A percentile compares a stretch with the other conserved stretches of the same genome.
These are phyloP conservation scores for Rhizopus sp. DNA, from an alignment of 371 early-diverging fungal genomes.

Conservation along the genomic window DNA sequence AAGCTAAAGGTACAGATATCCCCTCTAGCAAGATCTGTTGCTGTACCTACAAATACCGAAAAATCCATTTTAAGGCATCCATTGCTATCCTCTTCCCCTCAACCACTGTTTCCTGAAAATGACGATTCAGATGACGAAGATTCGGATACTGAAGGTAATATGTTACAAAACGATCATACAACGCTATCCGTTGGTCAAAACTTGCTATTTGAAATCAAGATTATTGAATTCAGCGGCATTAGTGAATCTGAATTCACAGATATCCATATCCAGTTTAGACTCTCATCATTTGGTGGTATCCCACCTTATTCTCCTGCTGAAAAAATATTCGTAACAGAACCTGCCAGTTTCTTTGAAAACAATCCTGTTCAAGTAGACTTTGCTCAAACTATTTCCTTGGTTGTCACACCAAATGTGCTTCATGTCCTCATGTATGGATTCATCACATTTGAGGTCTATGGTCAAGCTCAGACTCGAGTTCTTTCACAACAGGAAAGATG, in stretches of 20 bases:
- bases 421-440: slow-evolving; percentile 43
- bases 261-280: slow-evolving; percentile 80
- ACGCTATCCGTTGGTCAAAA: slow-evolving; percentile 50
- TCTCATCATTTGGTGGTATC: slow-evolving; percentile 64
- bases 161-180: slow-evolving; percentile 7
- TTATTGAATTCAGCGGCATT: slow-evolving; percentile 71
- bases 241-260: slow-evolving; percentile 70
- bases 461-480: slow-evolving; percentile 52
- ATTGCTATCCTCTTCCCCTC: slow-evolving; percentile 1
- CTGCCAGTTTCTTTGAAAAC: slow-evolving; percentile 57
- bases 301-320: slow-evolving; percentile 48
- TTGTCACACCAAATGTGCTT: slow-evolving; percentile 46
- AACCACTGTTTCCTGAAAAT: slow-evolving; percentile 16
- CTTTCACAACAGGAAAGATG: slow-evolving; percentile 63
- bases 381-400: slow-evolving; percentile 61
- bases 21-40: slow-evolving; percentile 45
- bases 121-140: slow-evolving; percentile 6
- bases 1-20: slow-evolving; percentile 47
- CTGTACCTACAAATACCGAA: slow-evolving; percentile 4
- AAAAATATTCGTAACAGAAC: slow-evolving; percentile 71
- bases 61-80: slow-evolving; percentile 2
- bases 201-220: slow-evolving; percentile 71
- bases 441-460: slow-evolving; percentile 69
- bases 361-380: slow-evolving; percentile 60
- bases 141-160: slow-evolving; percentile 12